Base-by-base conservation (phyloP, 2,329 filamentous ascomycete species). In the Arthrobotrys conoides region DNA sequence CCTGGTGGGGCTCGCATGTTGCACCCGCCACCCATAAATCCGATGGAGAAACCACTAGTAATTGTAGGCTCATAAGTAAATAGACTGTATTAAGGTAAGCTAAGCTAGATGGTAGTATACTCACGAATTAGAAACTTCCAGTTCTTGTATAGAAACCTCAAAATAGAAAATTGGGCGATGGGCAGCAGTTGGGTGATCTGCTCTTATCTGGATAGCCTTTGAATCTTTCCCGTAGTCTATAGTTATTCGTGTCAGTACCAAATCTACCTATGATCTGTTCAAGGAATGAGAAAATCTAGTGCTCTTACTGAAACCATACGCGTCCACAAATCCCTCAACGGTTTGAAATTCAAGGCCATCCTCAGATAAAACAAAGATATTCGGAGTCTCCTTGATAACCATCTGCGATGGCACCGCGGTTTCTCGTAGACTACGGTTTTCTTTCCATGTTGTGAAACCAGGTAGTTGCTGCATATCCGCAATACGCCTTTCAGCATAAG, bases 331-430 rank as follows among this genome's bases (percentile, higher is more conserved):
- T 1, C 59, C 72, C 27, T 66, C 49, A 2, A 44, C 10, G 5
- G 72, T 77, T n/a, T 77, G 59, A 36, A 77, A 77, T 6, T 63
- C 38, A 14, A 77, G 59, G 9, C 72, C 72, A 38, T 77, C 67
- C 10, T 71, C 72, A 22, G 72, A 65, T 16, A 77, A 12, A 18
- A 63, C 41, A 44, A 65, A 77, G 10, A 77, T 67, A 24, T 55
- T 77, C 18, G 66, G 72, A 1, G 22, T 53, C 8, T 71, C 67
- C n/a, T 51, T 65, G 48, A 59, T 9, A 16, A 16, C 61, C 36
- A 77, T n/a, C 10, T 30, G n/a, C 16, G 24, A 59, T 5, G 72
- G 72, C 5, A 63, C 48, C 8, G 9, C 10, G 8, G 72, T 77
- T 53, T 70, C 44, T 20, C 49, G 49, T 12, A 55, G 49, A n/a